A percentile compares a stretch with the other conserved stretches of the same genome.
These are phyloP conservation scores for Parietichytrium sp. DNA, from an alignment of 108 stramenopile genomes.

Conservation along the genomic window DNA sequence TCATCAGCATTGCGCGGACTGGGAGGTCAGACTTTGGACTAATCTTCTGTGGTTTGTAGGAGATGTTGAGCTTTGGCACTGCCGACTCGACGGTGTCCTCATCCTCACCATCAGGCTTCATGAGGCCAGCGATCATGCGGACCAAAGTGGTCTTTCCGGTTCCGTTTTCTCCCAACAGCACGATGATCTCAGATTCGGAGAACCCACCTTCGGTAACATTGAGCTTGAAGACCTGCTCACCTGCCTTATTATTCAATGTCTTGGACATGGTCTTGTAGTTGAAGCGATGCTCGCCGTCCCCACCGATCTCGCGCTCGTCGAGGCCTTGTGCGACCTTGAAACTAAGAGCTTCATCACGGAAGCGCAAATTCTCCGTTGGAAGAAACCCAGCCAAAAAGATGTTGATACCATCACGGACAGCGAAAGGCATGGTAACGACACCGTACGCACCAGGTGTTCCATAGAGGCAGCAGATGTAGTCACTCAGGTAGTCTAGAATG, in stretches of 20 bases:
- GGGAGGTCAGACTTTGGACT: slow-evolving; percentile 92
- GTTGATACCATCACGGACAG: slow-evolving; percentile 97
- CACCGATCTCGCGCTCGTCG: slow-evolving; percentile 62
- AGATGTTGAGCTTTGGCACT: slow-evolving; percentile 86
- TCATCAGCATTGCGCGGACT: slow-evolving; percentile 91
- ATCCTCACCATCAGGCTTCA: slow-evolving; percentile 76
- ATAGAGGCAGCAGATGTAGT: slow-evolving; percentile 96
- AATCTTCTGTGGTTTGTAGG: slow-evolving; percentile 99
- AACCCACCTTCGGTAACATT: slow-evolving; percentile 90
- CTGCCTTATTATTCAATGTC: slow-evolving; percentile 74
- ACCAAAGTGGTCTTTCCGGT: slow-evolving; percentile 70
- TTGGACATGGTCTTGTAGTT: slow-evolving; percentile 98
- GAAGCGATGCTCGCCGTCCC: background rate
- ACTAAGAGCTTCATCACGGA: slow-evolving; percentile 89
- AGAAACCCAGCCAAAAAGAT: slow-evolving; percentile 97
- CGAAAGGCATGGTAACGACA: slow-evolving; percentile 99
- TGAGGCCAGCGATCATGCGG: slow-evolving; percentile 83
- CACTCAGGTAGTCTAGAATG: slow-evolving; percentile 95
- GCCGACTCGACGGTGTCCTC: slow-evolving; percentile 56
- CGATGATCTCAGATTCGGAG: slow-evolving; percentile 95
- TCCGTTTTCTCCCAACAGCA: slow-evolving; percentile 91
- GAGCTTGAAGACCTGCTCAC: slow-evolving; percentile 72
- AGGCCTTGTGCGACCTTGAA: slow-evolving; percentile 82
- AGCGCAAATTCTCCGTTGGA: slow-evolving; percentile 96
- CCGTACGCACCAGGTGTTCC: slow-evolving; percentile 93